These are phyloP conservation scores for Aspergillus spinulosporus DNA, from an alignment of 2,329 filamentous ascomycete genomes.

Conservation along the genomic window DNA sequence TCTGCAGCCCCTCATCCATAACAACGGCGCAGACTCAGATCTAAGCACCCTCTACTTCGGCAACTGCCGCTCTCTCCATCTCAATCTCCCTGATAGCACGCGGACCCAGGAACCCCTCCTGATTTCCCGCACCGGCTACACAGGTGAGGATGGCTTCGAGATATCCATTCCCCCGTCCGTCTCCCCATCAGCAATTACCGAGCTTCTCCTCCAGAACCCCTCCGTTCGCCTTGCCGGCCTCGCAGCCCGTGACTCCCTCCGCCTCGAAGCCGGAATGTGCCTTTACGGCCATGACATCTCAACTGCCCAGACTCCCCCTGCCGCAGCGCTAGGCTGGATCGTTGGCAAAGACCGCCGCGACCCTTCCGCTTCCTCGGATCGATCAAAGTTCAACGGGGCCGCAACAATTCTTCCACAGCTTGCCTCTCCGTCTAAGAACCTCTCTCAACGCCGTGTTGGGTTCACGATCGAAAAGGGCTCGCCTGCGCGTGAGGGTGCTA, in stretches of 20 bases:
- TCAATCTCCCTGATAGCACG: constrained; percentile 60
- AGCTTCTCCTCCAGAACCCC: constrained; percentile 65
- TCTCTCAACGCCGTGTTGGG: constrained; percentile 74
- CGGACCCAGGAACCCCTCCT: constrained; percentile 59
- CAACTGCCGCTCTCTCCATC: constrained; percentile 64
- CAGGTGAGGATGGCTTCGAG: constrained; percentile 97
- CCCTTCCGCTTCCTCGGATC: constrained; percentile 48
- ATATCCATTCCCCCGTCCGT: constrained; percentile 75
- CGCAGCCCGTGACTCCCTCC: constrained; percentile 85
- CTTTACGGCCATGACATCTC: constrained; percentile 98
- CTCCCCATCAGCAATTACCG: constrained; percentile 59
- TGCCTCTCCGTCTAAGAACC: constrained; percentile 54
- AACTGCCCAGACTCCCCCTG: constrained; percentile 70
- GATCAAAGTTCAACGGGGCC: constrained; percentile 75
- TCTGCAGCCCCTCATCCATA: constrained; percentile 63
- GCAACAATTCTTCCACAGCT: constrained; percentile 76
- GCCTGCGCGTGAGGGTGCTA: constrained; percentile 83
- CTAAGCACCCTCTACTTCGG: constrained; percentile 80
- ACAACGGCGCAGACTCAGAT: constrained; percentile 50
- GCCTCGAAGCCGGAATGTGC: constrained; percentile 97
- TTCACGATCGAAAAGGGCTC: constrained; percentile 76
- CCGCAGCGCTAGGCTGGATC: constrained; percentile 72
- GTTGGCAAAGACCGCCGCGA: constrained; percentile 75
- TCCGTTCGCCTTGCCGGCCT: constrained; percentile 81
- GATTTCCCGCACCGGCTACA: constrained; percentile 89